phyloP scores from a whole-genome alignment of 2,329 filamentous ascomycete genomes.

The Neonectria faginata region DNA sequence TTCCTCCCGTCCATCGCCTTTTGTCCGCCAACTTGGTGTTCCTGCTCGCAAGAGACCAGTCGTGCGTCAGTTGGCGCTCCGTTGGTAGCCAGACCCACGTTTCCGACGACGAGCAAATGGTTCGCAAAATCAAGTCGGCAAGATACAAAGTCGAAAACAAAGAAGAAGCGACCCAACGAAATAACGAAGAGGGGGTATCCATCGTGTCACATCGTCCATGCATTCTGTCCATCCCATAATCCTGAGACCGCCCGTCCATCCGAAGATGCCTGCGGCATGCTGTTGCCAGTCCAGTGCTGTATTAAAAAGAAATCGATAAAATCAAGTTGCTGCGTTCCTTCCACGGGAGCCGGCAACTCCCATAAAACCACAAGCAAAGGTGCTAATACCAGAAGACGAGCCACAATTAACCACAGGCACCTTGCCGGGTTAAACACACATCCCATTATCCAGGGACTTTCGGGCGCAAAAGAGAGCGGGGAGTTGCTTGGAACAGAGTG shows the following conservation, averaged over 20 bases:
- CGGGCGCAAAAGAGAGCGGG: slow-evolving; percentile 15
- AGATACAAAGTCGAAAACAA: slow-evolving; percentile 37
- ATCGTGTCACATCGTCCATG: slow-evolving; percentile 59
- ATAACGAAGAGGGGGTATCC: slow-evolving; percentile 53
- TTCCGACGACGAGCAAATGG: slow-evolving; percentile 27
- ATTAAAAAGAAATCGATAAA: slow-evolving; percentile 47
- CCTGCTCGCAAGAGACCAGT: slow-evolving; percentile 23
- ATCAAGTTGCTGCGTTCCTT: slow-evolving; percentile 3
- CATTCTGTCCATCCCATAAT: slow-evolving; percentile 56
- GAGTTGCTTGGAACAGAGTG: slow-evolving; percentile 6
- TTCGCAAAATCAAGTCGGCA: slow-evolving; percentile 38
- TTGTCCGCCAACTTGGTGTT: slow-evolving; percentile 23
- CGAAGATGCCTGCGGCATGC: slow-evolving; percentile 44
- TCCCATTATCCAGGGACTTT: slow-evolving; percentile 22
- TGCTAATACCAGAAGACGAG: slow-evolving; percentile 29
- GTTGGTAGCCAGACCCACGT: slow-evolving; percentile 45
- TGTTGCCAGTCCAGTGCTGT: slow-evolving; percentile 56
- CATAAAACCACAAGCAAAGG: slow-evolving; percentile 34
- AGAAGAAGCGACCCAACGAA: slow-evolving; percentile 40
- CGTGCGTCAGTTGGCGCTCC: slow-evolving; percentile 26
- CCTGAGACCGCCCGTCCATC: slow-evolving; percentile 41
- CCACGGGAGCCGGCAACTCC: slow-evolving; percentile 3
- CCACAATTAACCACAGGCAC: slow-evolving; percentile 28
- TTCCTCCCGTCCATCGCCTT: slow-evolving; percentile 24
- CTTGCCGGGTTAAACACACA: slow-evolving; percentile 6